These are phyloP conservation scores for Penicillium malachiteum DNA, from an alignment of 495 filamentous ascomycete species.

Conservation along the genomic window DNA sequence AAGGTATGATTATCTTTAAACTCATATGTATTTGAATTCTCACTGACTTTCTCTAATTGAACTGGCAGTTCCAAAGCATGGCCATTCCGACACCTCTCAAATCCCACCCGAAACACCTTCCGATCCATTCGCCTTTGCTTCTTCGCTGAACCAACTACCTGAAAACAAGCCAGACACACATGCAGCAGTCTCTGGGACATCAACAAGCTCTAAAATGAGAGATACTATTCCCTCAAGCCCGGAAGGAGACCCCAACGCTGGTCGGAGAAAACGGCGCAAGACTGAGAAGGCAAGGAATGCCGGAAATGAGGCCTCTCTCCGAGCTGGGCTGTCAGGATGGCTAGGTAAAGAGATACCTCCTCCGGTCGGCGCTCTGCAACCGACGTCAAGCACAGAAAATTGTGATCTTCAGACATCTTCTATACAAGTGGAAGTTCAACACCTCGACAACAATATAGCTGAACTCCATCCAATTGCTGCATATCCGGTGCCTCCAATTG, in stretches of 20 bases:
- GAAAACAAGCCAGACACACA: background rate
- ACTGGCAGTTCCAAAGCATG: background rate
- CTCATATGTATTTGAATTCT: background rate
- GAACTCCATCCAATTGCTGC: background rate
- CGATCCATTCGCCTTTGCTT: background rate
- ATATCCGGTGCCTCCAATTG: background rate
- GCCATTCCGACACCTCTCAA: background rate
- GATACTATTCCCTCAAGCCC: conserved; percentile 3
- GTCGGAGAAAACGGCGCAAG: conserved; percentile 52
- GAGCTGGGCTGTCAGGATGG: conserved; percentile 21
- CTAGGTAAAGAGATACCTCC: conserved; percentile 10
- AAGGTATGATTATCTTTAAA: conserved; percentile 25
- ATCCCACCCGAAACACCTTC: background rate
- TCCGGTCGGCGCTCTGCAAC: background rate
- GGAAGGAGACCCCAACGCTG: conserved; percentile 44
- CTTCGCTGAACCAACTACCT: background rate
- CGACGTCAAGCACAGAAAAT: background rate
- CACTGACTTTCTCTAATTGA: background rate
- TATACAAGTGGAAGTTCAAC: background rate
- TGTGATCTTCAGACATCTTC: background rate
- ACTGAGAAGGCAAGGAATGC: conserved; percentile 36
- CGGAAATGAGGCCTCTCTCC: conserved; percentile 5
- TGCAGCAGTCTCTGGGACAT: too few species aligned
- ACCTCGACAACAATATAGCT: background rate
- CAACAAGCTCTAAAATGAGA: background rate